Base-by-base conservation (phyloP, 106 monocot genomes). In the Amphibolis antarctica region DNA sequence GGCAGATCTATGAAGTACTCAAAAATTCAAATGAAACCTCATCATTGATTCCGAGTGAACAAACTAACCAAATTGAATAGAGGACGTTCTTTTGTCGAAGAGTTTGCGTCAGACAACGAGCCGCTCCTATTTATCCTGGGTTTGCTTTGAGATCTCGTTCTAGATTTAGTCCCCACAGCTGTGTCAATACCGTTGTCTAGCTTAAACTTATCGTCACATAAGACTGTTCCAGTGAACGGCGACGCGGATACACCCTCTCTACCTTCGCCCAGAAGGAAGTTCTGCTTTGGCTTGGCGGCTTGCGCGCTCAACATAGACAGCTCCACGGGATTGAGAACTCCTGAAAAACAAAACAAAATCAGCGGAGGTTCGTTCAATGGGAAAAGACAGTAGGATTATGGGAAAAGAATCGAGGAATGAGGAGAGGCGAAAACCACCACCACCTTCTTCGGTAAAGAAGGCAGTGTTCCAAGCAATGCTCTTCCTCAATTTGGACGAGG, bases 381-480 rank as follows among this genome's bases (percentile, higher is more conserved):
- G 31, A 31, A 59, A 31, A 58, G 27, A 26, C 0, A 12, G 10
- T 9, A n/a, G 53, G 3, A 9, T 53, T 53, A 11, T 23, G 56
- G 11, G 26, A 26, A 13, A 58, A 30, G 15, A 31, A 29, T 18
- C 28, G 24, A 53, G 11, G 11, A 21, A 19, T 10, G 1, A 24
- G 55, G 57, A 28, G 29, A 28, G 5, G 10, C 10, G 60, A 60
- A 13, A 29, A 57, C 14, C 21, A 9, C 60, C n/a, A 57, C 14
- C 36, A 93, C 85, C 93, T 81, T 89, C 88, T 71, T 93, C 93
- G 23, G 79, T 83, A 59, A 86, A 81, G 65, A 93, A 93, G 49
- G 93, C 88, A n/a, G 81, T 76, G 68, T 93, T 93, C 93, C 93
- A 93, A 43, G 93, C 86, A 31, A 93, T 73, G 51, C 88, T 93